A percentile compares a stretch with the other conserved stretches of the same genome.
phyloP scores from a whole-genome alignment of 257 asterid genomes.

The Plantago major region DNA sequence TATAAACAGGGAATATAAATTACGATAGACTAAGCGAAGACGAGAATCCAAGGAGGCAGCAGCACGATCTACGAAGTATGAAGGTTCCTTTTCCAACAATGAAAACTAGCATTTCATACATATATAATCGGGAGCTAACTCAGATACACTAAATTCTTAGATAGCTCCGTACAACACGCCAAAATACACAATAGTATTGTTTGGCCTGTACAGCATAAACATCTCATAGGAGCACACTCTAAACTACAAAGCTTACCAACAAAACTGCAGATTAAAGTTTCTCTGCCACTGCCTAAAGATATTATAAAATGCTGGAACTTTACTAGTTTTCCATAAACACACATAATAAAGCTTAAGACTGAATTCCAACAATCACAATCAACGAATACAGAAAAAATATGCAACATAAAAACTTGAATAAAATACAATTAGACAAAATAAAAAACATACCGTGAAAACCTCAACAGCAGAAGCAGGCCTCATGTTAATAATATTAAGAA shows the following conservation, averaged over 20 bases:
- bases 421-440: no score
- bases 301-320: no score
- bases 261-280: no score
- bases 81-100: neutral
- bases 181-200: neutral
- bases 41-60: neutral
- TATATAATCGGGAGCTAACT: neutral
- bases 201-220: neutral
- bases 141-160: neutral
- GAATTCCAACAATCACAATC: neutral
- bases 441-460: slow-evolving; percentile 49
- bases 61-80: no score
- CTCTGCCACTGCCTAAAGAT: no score
- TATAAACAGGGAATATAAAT: neutral
- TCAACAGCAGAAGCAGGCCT: slow-evolving; percentile 56
- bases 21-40: neutral
- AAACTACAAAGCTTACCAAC: neutral
- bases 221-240: neutral
- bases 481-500: slow-evolving; percentile 55
- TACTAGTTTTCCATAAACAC: no score
- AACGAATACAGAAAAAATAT: slow-evolving; percentile 7
- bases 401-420: neutral
- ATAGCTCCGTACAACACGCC: neutral
- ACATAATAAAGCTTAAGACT: no score
- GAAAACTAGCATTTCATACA: neutral